Base-by-base conservation (phyloP, 305 asterid genomes). In the Solanum hybrid region DNA sequence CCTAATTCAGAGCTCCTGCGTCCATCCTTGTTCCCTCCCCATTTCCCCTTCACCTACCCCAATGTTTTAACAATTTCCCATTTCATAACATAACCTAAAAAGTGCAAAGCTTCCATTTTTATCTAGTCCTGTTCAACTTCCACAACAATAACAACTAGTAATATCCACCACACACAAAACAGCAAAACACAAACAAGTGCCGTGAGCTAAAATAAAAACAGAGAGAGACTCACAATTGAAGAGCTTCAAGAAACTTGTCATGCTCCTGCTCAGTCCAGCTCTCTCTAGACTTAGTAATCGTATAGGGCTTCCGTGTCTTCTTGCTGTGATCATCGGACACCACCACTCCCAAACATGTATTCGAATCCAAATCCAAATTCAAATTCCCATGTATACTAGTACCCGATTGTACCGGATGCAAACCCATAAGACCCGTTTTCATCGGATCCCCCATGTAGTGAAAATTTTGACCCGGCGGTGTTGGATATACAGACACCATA, bases 221-320 rank as follows among this genome's bases (percentile, higher is more conserved):
- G 4, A 89, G 22, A 79, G 22, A 85, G 12, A 88, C 98, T 95
- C 88, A 97, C 98, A 97, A 87, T 32, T 95, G 98, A 88, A 95
- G 98, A 10, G 99, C 99, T 93, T 97, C 98, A 6, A 96, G 93
- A 89, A 97, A 96, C 89, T 94, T 95, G 86, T 97, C 98, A 71
- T 97, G 99, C 92, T 97, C 99, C 91, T 94, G 96, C 26, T 97
- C 99, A 88, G 93, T 97, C 99, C 99, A 97, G 94, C 97, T 97
- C 94, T 97, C 98, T 82, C 99, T 95, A 40, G 98, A 95, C 94
- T 97, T 97, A 3, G 97, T 97, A 71, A 97, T 95, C 14, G 99
- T 97, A 90, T 97, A 97, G 9, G 98, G 98, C 92, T 97, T 97
- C 64, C 98, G 92, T 88, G 94, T 92, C 95, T 96, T 97, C 98